phyloP scores from a whole-genome alignment of 2,329 filamentous ascomycete species.

The Curvularia spicifera region DNA sequence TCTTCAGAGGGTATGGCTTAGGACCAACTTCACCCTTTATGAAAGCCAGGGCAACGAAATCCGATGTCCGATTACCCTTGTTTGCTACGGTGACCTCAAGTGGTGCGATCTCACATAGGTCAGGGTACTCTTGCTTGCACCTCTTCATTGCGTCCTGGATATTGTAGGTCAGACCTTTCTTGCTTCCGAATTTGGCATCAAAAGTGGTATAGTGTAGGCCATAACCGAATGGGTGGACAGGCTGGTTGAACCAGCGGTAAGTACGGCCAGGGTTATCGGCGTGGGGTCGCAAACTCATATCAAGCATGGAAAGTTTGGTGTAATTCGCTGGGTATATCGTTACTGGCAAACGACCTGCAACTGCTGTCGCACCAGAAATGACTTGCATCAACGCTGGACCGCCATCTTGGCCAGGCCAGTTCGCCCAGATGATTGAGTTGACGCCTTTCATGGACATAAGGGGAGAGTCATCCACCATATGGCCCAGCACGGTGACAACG shows the following conservation, averaged over 20 bases:
- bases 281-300: slow-evolving; percentile 62
- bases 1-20: slow-evolving; percentile 60
- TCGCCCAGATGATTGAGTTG: slow-evolving; percentile 62
- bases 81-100: slow-evolving; percentile 56
- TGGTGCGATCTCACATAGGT: slow-evolving; percentile 50
- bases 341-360: slow-evolving; percentile 61
- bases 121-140: slow-evolving; percentile 38
- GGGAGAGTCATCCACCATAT: slow-evolving; percentile 60
- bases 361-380: slow-evolving; percentile 58
- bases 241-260: slow-evolving; percentile 64
- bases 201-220: slow-evolving; percentile 67
- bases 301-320: slow-evolving; percentile 59
- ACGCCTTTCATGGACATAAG: slow-evolving; percentile 58
- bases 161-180: slow-evolving; percentile 14
- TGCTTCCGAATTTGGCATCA: slow-evolving; percentile 20
- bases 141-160: slow-evolving; percentile 50
- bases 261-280: slow-evolving; percentile 60
- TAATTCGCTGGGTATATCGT: slow-evolving; percentile 64
- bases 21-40: slow-evolving; percentile 58
- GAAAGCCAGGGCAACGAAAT: slow-evolving; percentile 62
- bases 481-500: slow-evolving; percentile 61
- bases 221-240: slow-evolving; percentile 61
- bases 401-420: slow-evolving; percentile 66
- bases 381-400: slow-evolving; percentile 63
- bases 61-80: slow-evolving; percentile 55